A percentile compares a stretch with the other conserved stretches of the same genome.
Evolutionary conservation across 1,284 basidiomycete genomes (phyloP).

Genomic region (Leccinum pallidistipes): DNA sequence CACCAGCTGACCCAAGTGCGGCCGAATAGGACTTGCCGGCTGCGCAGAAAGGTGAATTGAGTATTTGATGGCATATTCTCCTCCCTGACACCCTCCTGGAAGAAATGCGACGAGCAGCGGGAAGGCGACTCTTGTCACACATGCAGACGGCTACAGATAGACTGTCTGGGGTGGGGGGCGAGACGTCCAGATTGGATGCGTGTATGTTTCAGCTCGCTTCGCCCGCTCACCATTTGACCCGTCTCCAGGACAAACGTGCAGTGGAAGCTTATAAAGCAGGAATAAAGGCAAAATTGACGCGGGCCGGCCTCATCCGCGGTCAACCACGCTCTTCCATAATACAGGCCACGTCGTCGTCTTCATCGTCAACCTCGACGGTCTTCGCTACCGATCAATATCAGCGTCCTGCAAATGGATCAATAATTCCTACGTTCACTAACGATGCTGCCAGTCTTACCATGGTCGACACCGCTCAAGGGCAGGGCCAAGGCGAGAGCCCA

Average conservation of each 20-base stretch:
- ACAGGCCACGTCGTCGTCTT: constrained; percentile 33
- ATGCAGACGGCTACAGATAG: constrained; percentile 71
- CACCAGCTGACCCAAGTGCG: constrained; percentile 16
- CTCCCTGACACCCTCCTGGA: constrained; percentile 9
- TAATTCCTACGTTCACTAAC: constrained; percentile 20
- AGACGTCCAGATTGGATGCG: constrained; percentile 83
- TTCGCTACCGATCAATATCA: constrained; percentile 37
- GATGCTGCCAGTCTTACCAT: constrained; percentile 28
- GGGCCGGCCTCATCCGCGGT: constrained; percentile 75
- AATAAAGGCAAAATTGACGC: constrained; percentile 75
- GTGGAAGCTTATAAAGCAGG: constrained; percentile 79
- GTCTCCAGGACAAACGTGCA: constrained; percentile 70
- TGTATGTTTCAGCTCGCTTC: constrained; percentile 44
- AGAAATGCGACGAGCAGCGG: constrained; percentile 85
- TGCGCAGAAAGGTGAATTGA: constrained; percentile 67
- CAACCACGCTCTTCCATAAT: constrained; percentile 63
- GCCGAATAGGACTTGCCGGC: constrained; percentile 67
- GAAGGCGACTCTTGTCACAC: constrained; percentile 76
- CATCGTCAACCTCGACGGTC: constrained; percentile 29
- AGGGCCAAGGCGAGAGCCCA: constrained; percentile 27
- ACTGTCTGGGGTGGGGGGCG: constrained; percentile 79
- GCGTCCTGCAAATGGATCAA: constrained; percentile 20
- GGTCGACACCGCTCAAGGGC: constrained; percentile 19
- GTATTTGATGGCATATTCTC: background rate
- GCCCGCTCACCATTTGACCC: constrained; percentile 11